Evolutionary conservation across 306 rosid species (phyloP).

Genomic region (Lagenaria siceraria): DNA sequence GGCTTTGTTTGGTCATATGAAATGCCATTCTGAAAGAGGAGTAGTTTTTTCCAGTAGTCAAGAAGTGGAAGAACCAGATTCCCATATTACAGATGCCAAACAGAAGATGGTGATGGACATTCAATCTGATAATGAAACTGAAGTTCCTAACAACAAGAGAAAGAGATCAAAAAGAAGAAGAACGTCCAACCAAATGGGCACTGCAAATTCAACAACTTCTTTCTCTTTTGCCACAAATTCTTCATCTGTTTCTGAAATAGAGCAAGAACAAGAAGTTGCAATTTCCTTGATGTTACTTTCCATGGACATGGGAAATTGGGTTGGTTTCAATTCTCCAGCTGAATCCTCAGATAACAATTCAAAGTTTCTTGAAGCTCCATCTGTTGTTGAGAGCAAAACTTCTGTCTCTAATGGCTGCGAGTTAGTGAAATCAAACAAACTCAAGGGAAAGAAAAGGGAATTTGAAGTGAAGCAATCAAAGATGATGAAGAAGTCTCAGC

Average conservation of each 20-base stretch:
- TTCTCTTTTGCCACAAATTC: conserved; percentile 27
- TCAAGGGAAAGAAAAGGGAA: neutral
- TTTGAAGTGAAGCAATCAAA: neutral
- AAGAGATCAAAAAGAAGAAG: conserved; percentile 52
- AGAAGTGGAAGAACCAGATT: conserved; percentile 48
- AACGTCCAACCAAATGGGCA: conserved; percentile 24
- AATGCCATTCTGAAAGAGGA: conserved; percentile 62
- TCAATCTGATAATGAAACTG: conserved; percentile 61
- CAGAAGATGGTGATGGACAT: conserved; percentile 36
- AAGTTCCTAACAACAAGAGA: conserved; percentile 31
- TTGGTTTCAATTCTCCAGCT: conserved; percentile 26
- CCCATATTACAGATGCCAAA: conserved; percentile 28
- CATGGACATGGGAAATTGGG: conserved; percentile 47
- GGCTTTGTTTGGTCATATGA: conserved; percentile 86
- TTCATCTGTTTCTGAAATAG: conserved; percentile 50
- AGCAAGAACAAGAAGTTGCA: conserved; percentile 88
- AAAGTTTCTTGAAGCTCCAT: conserved; percentile 30
- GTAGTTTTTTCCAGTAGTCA: conserved; percentile 20
- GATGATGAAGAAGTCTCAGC: neutral
- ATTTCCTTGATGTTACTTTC: conserved; percentile 83
- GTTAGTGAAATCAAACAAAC: neutral
- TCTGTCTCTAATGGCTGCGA: neutral
- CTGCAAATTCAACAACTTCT: conserved; percentile 22
- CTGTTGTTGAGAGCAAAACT: conserved; percentile 10
- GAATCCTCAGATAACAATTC: conserved; percentile 64